A percentile compares a stretch with the other conserved stretches of the same genome.
phyloP scores from a whole-genome alignment of 306 rosid genomes.

The Senna tora region DNA sequence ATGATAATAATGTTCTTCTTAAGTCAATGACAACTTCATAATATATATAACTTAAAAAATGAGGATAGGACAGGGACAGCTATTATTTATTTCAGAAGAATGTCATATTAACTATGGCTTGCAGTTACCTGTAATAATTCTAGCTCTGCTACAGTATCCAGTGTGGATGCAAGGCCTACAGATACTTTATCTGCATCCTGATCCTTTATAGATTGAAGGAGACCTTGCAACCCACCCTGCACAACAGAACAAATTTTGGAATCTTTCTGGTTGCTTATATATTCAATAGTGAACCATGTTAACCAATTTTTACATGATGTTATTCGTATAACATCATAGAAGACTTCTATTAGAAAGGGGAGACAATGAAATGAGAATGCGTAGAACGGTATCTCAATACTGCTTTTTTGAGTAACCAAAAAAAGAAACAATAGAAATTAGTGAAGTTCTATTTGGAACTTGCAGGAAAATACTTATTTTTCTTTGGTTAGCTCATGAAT shows the following conservation, averaged over 20 bases:
- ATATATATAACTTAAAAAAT: constrained; percentile 5
- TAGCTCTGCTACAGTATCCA: constrained; percentile 84
- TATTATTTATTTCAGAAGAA: constrained; percentile 16
- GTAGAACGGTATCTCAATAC: not conserved
- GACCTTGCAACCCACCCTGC: constrained; percentile 83
- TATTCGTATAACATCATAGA: constrained; percentile 15
- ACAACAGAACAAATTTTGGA: constrained; percentile 39
- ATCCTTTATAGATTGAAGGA: constrained; percentile 68
- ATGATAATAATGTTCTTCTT: constrained; percentile 13
- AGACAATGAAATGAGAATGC: constrained; percentile 22
- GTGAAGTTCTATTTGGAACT: not conserved
- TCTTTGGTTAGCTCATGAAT: not conserved
- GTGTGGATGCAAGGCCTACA: constrained; percentile 69
- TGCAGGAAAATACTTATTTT: constrained; percentile 2
- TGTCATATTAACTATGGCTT: constrained; percentile 22
- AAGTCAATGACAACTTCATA: constrained; percentile 25
- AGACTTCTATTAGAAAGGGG: not conserved
- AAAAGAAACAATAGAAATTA: constrained; percentile 1
- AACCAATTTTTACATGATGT: constrained; percentile 30
- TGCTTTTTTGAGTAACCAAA: constrained; percentile 27
- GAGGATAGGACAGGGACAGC: not conserved
- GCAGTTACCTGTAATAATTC: constrained; percentile 76
- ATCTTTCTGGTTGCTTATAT: constrained; percentile 37
- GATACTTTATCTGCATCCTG: constrained; percentile 88
- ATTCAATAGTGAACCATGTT: constrained; percentile 35